Evolutionary conservation across 306 rosid species (phyloP), one percentile per base, ranked within the genome.

Genomic region (Vicia sativa): DNA sequence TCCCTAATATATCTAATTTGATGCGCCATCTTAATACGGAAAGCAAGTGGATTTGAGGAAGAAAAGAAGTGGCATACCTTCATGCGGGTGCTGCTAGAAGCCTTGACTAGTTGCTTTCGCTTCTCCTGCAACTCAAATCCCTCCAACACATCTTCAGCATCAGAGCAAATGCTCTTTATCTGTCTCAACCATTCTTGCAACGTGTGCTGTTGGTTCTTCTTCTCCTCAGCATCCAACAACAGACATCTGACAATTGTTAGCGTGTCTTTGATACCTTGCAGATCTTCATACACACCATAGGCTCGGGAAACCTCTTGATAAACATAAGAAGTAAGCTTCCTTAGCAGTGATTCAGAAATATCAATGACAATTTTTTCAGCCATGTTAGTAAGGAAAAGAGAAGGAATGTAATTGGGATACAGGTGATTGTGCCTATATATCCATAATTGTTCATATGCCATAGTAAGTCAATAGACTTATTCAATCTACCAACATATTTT

Each of bases 21-120:
- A 4, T 13, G 49, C 0, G 49, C 5, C 49, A 43, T 43, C 15
- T 1, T 43, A 43, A 12, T 5, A 12, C 49, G 49, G 49, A 43
- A 43, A 43, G 15, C 49, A 43, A 56, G 19, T 3, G 62, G 62
- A 7, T 56, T 28, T 12, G 13, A 28, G 10, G 62, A 29, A 56
- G 62, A 56, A 56, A 28, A 7, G 11, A 56, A 56, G 41, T 29
- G 42, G 62, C 41, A 0, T n/a, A 56, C 41, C 62, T 56, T 29
- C 41, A n/a, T n/a, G 12, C 21, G 9, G 0, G 39, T 56, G 41
- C 41, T 56, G 3, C 41, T 11, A 29, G 21, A 56, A 56, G 62
- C 41, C 28, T 56, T 3, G 3, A 56, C 19, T 13, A 28, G 19
- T 56, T 56, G 41, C 21, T 29, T 56, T 56, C 18, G 3, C 41